These are phyloP conservation scores for Thymus mandschuricus DNA, from an alignment of 257 asterid genomes.

Conservation along the genomic window DNA sequence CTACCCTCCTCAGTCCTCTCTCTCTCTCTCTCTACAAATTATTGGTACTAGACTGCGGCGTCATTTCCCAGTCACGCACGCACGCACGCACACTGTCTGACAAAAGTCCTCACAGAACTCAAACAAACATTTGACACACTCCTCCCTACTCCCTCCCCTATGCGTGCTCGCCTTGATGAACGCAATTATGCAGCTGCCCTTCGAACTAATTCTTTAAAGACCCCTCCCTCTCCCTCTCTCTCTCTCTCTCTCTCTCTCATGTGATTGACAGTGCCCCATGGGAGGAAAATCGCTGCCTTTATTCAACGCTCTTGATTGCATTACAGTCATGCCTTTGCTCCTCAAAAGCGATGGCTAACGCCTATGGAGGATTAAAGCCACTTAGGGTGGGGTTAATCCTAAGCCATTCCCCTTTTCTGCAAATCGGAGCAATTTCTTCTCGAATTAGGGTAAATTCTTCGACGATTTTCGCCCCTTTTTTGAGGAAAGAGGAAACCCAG, in stretches of 20 bases:
- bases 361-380: constrained; percentile 34
- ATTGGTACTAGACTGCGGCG: constrained; percentile 28
- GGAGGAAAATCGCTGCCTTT: constrained; percentile 2
- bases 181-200: constrained; percentile 33
- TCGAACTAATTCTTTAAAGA: constrained; percentile 10
- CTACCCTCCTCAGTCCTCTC: not conserved
- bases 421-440: not conserved
- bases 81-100: constrained; percentile 27
- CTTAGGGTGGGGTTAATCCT: constrained; percentile 31
- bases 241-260: constrained; percentile 19
- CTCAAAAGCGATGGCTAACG: constrained; percentile 36
- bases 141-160: not conserved
- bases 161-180: constrained; percentile 22
- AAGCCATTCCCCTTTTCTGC: not conserved
- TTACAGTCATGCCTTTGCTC: constrained; percentile 37
- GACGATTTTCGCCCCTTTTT: constrained; percentile 1
- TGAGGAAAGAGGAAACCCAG: not conserved
- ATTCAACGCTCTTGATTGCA: constrained; percentile 48
- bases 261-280: constrained; percentile 13
- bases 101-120: not conserved
- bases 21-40: constrained; percentile 32
- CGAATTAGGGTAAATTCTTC: constrained; percentile 23
- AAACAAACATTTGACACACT: not conserved
- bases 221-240: constrained; percentile 19
- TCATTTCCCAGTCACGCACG: constrained; percentile 8